phyloP scores from a whole-genome alignment of 768 basidiomycete species.

The Pisolithus orientalis region DNA sequence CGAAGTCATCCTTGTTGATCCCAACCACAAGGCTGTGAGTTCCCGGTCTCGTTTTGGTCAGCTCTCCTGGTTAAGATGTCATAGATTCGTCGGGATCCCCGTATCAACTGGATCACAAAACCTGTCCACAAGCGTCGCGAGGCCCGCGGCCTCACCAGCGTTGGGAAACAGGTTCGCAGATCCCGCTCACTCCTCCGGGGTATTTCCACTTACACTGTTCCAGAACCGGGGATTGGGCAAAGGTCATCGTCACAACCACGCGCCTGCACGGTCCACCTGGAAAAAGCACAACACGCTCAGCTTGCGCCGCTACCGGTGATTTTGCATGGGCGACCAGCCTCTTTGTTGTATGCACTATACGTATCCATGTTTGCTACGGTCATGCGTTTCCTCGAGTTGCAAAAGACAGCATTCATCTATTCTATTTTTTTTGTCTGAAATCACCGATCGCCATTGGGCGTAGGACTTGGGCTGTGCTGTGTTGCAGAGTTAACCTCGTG shows the following conservation, averaged over 20 bases:
- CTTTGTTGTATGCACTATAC: constrained; percentile 11
- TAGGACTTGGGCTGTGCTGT: neutral
- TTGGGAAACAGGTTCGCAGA: constrained; percentile 84
- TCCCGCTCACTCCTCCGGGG: neutral
- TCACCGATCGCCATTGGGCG: too few species aligned
- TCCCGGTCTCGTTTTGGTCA: neutral
- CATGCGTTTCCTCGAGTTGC: constrained; percentile 12
- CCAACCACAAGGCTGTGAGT: constrained; percentile 86
- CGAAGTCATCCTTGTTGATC: constrained; percentile 98
- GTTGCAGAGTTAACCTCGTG: constrained; percentile 10
- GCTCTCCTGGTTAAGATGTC: constrained; percentile 8
- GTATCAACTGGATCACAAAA: constrained; percentile 99
- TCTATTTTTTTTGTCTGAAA: neutral
- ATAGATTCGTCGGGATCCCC: constrained; percentile 88
- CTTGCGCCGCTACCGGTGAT: constrained; percentile 79
- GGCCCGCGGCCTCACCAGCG: constrained; percentile 92
- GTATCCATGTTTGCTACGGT: constrained; percentile 24
- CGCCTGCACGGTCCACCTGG: constrained; percentile 87
- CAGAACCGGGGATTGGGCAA: constrained; percentile 98
- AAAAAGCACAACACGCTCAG: constrained; percentile 98
- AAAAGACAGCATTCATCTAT: constrained; percentile 9
- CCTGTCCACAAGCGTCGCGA: constrained; percentile 99
- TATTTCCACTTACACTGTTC: constrained; percentile 1
- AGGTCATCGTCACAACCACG: constrained; percentile 91
- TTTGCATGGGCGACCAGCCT: neutral